These are phyloP conservation scores for Dittrichia graveolens DNA, from an alignment of 129 eudicot species.

Conservation along the genomic window DNA sequence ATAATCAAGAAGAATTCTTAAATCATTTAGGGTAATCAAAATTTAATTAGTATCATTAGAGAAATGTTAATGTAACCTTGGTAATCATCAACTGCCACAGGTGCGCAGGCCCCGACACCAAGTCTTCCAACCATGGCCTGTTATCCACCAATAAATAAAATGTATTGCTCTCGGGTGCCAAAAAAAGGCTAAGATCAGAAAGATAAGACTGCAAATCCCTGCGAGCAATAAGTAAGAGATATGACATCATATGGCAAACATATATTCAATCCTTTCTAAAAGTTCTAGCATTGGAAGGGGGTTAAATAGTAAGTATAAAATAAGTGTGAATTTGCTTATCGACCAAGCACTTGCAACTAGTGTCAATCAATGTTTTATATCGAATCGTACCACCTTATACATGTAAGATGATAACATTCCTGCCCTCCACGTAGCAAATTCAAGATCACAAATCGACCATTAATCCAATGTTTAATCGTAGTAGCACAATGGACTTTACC, in stretches of 20 bases:
- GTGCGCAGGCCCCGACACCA: conserved; percentile 88
- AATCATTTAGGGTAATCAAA: neutral
- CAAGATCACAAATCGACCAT: too few relatives aligned
- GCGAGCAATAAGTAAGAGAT: conserved; percentile 24
- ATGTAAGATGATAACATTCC: too few relatives aligned
- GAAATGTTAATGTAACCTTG: conserved; percentile 53
- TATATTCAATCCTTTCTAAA: neutral
- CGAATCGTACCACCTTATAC: too few relatives aligned
- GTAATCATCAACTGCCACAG: conserved; percentile 98
- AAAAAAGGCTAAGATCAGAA: conserved; percentile 80
- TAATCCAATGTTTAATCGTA: too few relatives aligned
- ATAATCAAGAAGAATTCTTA: conserved; percentile 7
- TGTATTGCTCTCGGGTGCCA: conserved; percentile 77
- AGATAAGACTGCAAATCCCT: conserved; percentile 98
- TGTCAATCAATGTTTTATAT: conserved; percentile 10
- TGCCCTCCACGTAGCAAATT: too few relatives aligned
- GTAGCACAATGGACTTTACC: too few relatives aligned
- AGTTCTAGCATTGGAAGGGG: neutral
- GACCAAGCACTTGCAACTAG: neutral
- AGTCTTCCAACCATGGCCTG: conserved; percentile 88
- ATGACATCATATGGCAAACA: neutral
- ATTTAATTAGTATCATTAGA: neutral
- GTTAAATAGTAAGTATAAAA: neutral
- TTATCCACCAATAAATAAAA: conserved; percentile 90
- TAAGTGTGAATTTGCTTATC: neutral